Base-by-base conservation (phyloP, 140 eudicot species). In the Bidens hawaiensis region DNA sequence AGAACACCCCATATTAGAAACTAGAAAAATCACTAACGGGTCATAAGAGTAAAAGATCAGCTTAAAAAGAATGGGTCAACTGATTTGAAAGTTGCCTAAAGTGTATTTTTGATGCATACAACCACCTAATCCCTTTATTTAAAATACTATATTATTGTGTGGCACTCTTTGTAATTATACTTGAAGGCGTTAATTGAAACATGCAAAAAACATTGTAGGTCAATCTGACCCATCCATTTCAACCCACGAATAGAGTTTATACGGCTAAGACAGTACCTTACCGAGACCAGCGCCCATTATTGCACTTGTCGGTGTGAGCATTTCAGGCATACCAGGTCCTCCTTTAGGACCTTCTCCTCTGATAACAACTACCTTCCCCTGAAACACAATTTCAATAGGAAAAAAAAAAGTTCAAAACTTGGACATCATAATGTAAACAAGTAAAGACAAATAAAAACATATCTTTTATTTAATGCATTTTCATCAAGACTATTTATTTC, bases 271-370 rank as follows among this genome's bases (percentile, higher is more conserved):
- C 26, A 23, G 61, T 78, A 86, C 99, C 96, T 93, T 93, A 3
- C 99, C 99, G 30, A 94, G 90, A 47, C 99, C 99, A 22, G 99
- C 99, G 4, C 99, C 99, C 99, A 94, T 88, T 19, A 94, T 94
- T 30, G 99, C 99, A 79, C 96, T 88, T 33, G 99, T 93, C 28
- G 96, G 96, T 46, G 96, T 88, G 64, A 94, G 77, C 99, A 94
- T 94, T 70, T 94, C 99, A 4, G 99, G 99, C 99, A 94, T 94
- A 47, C 99, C 99, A 0, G 99, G 99, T 4, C 99, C 99, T 10
- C 99, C 99, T 73, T 94, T 94, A 16, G 99, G 99, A 10, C 99
- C 99, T 72, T 94, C 99, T 70, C 99, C 99, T 79, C 99, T 83
- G 18, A 94, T 94, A 31, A 94, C 95, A 13, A 94, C 95, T 36